These are phyloP conservation scores for Coemansia sp. DNA, from an alignment of 192 early-diverging fungal genomes.

Conservation along the genomic window DNA sequence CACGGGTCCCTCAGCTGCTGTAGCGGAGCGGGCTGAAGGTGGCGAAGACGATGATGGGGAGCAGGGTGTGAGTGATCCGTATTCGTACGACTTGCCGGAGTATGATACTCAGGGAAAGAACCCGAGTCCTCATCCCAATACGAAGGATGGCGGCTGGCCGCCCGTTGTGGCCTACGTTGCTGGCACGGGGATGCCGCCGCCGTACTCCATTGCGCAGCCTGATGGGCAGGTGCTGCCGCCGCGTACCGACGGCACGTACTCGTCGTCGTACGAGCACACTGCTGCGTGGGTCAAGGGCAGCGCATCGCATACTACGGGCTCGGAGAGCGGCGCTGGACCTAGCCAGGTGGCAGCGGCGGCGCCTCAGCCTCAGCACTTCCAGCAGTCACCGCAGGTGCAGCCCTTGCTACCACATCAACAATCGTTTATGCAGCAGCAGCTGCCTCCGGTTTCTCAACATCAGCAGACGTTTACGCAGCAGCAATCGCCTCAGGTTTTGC, in stretches of 20 bases:
- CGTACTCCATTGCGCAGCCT: slow-evolving; percentile 25
- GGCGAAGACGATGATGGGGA: background rate
- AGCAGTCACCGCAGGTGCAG: background rate
- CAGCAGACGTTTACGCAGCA: no score
- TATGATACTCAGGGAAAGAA: slow-evolving; percentile 7
- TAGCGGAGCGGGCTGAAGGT: background rate
- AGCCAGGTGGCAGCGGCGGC: background rate
- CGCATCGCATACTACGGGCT: slow-evolving; percentile 34
- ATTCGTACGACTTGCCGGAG: slow-evolving; percentile 43
- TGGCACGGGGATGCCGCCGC: slow-evolving; percentile 24
- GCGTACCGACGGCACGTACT: slow-evolving; percentile 47
- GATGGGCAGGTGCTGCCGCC: slow-evolving; percentile 13
- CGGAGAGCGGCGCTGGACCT: slow-evolving; percentile 20
- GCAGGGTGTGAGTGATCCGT: slow-evolving; percentile 17
- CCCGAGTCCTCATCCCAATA: background rate
- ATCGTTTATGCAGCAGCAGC: slow-evolving; percentile 5
- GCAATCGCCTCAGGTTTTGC: no score
- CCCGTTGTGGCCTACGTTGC: background rate
- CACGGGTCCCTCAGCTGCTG: slow-evolving; percentile 7
- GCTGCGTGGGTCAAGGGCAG: slow-evolving; percentile 47
- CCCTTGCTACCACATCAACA: slow-evolving; percentile 1
- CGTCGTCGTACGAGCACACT: slow-evolving; percentile 53
- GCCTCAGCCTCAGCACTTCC: slow-evolving; percentile 2
- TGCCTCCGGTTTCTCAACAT: background rate
- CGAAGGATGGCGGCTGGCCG: background rate